Conservation (phyloP, 345 rosid genomes). For the Adansonia digitata region DNA sequence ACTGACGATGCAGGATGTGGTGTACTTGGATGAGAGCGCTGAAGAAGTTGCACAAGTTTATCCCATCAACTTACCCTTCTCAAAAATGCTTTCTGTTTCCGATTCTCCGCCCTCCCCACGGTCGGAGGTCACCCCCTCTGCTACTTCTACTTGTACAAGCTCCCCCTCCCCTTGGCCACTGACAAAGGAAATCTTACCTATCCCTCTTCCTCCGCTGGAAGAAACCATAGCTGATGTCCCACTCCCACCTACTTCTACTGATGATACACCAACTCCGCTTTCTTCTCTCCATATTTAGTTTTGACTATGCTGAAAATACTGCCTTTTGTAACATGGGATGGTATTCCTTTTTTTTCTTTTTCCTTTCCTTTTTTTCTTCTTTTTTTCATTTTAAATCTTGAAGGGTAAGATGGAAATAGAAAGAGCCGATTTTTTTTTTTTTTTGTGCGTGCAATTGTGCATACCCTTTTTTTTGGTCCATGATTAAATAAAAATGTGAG, state of each 20-base stretch:
- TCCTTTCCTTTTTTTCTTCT: neutral
- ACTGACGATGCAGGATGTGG: constrained; percentile 92
- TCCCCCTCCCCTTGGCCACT: too few relatives aligned
- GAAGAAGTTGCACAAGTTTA: constrained; percentile 89
- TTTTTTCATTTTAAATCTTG: too few relatives aligned
- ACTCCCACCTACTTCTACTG: constrained; percentile 5
- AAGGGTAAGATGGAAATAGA: neutral
- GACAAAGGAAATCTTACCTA: constrained; percentile 27
- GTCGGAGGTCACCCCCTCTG: constrained; percentile 7
- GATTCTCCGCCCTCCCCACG: constrained; percentile 44
- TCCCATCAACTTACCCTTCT: constrained; percentile 43
- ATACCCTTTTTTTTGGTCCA: constrained; percentile 5
- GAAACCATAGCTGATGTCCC: constrained; percentile 19
- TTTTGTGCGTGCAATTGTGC: too few relatives aligned
- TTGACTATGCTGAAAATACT: too few relatives aligned
- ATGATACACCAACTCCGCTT: constrained; percentile 15
- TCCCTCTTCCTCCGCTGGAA: too few relatives aligned
- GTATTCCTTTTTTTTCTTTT: neutral
- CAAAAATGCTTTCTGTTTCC: constrained; percentile 42
- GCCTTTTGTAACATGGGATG: neutral
- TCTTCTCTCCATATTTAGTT: constrained; percentile 17
- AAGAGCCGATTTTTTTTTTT: neutral
- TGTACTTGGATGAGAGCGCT: constrained; percentile 76
- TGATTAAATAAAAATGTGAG: constrained; percentile 14
- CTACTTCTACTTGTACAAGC: too few relatives aligned